Conservation (phyloP, 2,329 filamentous ascomycete species). For the Dactylellina drechsleri region DNA sequence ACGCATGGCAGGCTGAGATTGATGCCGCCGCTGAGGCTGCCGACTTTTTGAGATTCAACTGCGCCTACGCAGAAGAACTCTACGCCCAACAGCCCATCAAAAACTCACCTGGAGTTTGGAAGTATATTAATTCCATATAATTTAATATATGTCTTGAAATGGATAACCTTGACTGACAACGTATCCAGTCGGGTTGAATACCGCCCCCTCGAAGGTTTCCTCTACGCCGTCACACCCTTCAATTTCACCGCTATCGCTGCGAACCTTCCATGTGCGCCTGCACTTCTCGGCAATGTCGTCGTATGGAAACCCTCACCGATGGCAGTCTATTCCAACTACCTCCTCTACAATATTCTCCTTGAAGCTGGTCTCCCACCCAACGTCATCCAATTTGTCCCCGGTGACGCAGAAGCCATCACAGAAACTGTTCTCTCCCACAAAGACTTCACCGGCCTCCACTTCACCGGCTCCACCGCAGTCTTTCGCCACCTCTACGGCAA, state of each 20-base stretch:
- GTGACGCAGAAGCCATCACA: constrained; percentile 85
- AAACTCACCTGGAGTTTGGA: constrained; percentile 87
- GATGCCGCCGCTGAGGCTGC: constrained; percentile 90
- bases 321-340: constrained; percentile 88
- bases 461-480: constrained; percentile 90
- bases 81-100: constrained; percentile 87
- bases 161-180: constrained; percentile 9
- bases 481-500: constrained; percentile 89
- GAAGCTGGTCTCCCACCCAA: constrained; percentile 89
- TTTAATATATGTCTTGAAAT: neutral
- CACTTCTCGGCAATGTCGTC: constrained; percentile 91
- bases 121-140: constrained; percentile 63
- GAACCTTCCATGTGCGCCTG: constrained; percentile 83
- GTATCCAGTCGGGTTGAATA: constrained; percentile 77
- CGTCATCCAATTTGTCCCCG: constrained; percentile 93
- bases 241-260: constrained; percentile 97
- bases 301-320: constrained; percentile 96
- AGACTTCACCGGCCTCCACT: constrained; percentile 90
- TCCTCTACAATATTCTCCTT: constrained; percentile 87
- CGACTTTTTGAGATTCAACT: constrained; percentile 94
- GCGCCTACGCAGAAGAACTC: constrained; percentile 90
- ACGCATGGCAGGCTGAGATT: constrained; percentile 99
- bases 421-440: constrained; percentile 78
- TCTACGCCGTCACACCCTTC: constrained; percentile 93
- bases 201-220: constrained; percentile 90